Conservation (phyloP, 2,329 filamentous ascomycete species). For the Trichoderma oligosporum region DNA sequence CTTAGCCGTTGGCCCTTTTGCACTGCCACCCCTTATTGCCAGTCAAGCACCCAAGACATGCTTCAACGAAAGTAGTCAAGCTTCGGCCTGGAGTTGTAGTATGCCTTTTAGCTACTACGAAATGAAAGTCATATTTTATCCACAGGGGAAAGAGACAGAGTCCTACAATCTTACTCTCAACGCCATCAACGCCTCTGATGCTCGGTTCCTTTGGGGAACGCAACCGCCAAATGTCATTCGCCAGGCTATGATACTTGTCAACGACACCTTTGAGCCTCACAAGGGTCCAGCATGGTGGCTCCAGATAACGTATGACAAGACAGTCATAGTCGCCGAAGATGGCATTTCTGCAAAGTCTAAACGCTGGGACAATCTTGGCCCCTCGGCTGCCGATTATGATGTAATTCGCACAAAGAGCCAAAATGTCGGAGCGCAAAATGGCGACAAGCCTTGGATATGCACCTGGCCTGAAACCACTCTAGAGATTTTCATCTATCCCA, state of each 20-base stretch:
- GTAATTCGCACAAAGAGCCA: conserved; percentile 28
- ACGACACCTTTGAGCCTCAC: conserved; percentile 45
- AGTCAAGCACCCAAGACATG: conserved; percentile 52
- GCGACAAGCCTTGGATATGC: conserved; percentile 57
- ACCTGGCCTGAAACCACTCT: conserved; percentile 54
- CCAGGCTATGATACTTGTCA: conserved; percentile 46
- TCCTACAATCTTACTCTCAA: conserved; percentile 43
- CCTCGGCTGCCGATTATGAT: conserved; percentile 22
- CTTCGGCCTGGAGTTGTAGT: conserved; percentile 62
- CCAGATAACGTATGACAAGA: conserved; percentile 52
- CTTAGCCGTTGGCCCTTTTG: conserved; percentile 53
- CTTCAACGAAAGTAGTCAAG: conserved; percentile 51
- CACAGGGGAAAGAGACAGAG: conserved; percentile 25
- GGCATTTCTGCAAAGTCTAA: conserved; percentile 31
- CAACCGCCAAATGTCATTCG: conserved; percentile 46
- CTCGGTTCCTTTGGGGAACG: conserved; percentile 50
- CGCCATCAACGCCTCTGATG: conserved; percentile 37
- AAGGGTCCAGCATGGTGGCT: conserved; percentile 56
- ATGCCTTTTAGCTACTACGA: conserved; percentile 45
- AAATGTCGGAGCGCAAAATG: conserved; percentile 35
- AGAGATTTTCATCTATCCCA: conserved; percentile 55
- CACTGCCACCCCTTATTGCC: conserved; percentile 51
- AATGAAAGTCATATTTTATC: conserved; percentile 39
- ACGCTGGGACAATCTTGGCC: conserved; percentile 25
- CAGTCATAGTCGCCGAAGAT: conserved; percentile 48